Evolutionary conservation across 345 rosid genomes (phyloP).

Genomic region (Hirschfeldia incana): DNA sequence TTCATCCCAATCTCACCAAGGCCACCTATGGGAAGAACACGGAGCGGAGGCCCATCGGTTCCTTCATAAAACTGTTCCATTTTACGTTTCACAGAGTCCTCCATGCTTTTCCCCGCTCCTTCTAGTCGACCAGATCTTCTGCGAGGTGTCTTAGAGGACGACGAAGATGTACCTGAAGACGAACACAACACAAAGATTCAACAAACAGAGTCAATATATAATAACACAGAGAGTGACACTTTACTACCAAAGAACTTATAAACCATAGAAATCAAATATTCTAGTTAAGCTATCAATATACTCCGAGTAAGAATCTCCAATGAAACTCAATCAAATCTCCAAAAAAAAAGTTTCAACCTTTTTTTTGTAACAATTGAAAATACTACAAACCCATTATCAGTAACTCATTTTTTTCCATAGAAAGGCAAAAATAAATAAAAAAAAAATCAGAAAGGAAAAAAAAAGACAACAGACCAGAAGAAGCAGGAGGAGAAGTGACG

Average conservation of each 20-base stretch:
- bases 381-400: conserved; percentile 16
- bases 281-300: neutral
- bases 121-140: conserved; percentile 62
- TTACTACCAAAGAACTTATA: neutral
- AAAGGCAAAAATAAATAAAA: neutral
- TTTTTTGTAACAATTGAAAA: neutral
- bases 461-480: conserved; percentile 42
- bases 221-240: neutral
- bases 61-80: conserved; percentile 98
- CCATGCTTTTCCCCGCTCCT: conserved; percentile 91
- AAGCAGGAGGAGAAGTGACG: conserved; percentile 47
- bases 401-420: neutral
- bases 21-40: conserved; percentile 94
- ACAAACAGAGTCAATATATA: conserved; percentile 4
- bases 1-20: conserved; percentile 99
- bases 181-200: neutral
- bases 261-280: neutral
- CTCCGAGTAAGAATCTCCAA: neutral
- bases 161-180: conserved; percentile 44
- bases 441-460: neutral
- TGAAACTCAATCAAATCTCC: conserved; percentile 4
- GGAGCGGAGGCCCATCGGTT: conserved; percentile 85
- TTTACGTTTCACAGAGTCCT: conserved; percentile 92
- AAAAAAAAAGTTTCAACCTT: conserved; percentile 1
- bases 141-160: conserved; percentile 51